Evolutionary conservation across 108 stramenopile species (phyloP).

Genomic region (Schizochytrium sp.): DNA sequence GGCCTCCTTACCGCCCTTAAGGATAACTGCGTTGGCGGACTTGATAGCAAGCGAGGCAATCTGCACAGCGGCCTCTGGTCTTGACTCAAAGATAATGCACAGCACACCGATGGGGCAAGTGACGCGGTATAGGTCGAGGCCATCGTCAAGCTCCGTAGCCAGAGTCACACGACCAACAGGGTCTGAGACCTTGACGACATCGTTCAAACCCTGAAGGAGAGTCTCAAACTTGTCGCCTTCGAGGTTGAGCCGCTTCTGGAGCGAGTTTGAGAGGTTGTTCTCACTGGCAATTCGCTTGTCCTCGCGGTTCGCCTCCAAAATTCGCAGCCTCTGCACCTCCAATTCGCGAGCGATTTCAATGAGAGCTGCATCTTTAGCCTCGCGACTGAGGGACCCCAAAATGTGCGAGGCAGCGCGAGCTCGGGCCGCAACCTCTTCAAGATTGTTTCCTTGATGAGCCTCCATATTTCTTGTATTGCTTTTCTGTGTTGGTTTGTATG

Average conservation of each 20-base stretch:
- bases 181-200: conserved; percentile 67
- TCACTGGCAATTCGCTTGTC: conserved; percentile 69
- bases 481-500: too few relatives aligned
- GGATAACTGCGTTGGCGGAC: conserved; percentile 92
- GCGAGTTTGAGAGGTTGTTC: conserved; percentile 63
- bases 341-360: conserved; percentile 21
- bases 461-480: neutral
- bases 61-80: conserved; percentile 98
- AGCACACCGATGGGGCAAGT: conserved; percentile 97
- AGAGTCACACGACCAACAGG: conserved; percentile 68
- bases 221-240: conserved; percentile 72
- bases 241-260: conserved; percentile 73
- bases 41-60: conserved; percentile 95
- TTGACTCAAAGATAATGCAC: conserved; percentile 95
- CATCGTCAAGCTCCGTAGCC: conserved; percentile 85
- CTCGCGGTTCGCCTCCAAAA: conserved; percentile 69
- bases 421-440: conserved; percentile 42
- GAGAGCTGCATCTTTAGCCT: conserved; percentile 29
- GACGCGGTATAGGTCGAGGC: conserved; percentile 86
- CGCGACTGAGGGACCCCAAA: neutral
- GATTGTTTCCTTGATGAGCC: neutral
- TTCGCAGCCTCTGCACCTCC: conserved; percentile 36
- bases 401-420: conserved; percentile 54
- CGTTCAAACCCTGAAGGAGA: conserved; percentile 70
- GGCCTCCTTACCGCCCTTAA: conserved; percentile 98